A percentile compares a stretch with the other conserved stretches of the same genome.
Evolutionary conservation across 805 yeast species (phyloP).

Genomic region (Teunomyces cretensis): DNA sequence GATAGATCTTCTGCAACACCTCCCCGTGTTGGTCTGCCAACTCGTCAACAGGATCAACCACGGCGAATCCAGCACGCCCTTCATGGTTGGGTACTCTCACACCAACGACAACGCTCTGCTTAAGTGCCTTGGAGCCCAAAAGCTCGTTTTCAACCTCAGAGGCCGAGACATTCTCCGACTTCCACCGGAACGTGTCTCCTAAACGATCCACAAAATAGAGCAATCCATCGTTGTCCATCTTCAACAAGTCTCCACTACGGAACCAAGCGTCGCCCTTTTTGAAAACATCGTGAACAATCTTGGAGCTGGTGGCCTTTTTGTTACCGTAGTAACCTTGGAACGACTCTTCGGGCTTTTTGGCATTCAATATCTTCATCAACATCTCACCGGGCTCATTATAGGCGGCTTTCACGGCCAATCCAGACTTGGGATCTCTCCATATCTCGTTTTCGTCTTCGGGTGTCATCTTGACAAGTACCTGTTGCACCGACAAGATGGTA

Average conservation of each 20-base stretch:
- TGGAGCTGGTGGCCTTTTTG: conserved; percentile 72
- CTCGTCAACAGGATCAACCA: conserved; percentile 54
- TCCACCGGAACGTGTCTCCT: conserved; percentile 97
- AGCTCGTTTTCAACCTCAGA: conserved; percentile 87
- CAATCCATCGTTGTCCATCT: conserved; percentile 62
- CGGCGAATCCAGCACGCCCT: conserved; percentile 93
- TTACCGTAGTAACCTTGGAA: conserved; percentile 91
- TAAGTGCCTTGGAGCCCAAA: conserved; percentile 46
- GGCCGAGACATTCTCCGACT: conserved; percentile 91
- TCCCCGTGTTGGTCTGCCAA: conserved; percentile 34
- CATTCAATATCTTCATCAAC: conserved; percentile 68
- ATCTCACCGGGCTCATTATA: conserved; percentile 82
- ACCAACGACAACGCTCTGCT: conserved; percentile 84
- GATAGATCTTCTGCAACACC: conserved; percentile 28
- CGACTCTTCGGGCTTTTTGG: conserved; percentile 64
- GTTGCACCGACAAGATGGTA: conserved; percentile 50
- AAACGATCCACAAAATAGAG: conserved; percentile 86
- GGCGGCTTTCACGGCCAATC: conserved; percentile 56
- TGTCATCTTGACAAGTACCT: conserved; percentile 69
- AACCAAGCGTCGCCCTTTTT: conserved; percentile 89
- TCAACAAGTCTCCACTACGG: conserved; percentile 82
- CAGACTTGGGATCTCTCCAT: conserved; percentile 64
- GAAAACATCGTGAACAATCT: conserved; percentile 71
- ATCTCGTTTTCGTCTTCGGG: conserved; percentile 73
- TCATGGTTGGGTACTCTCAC: conserved; percentile 82